Base-by-base conservation (phyloP, 768 basidiomycete species). In the Crucibulum laeve region DNA sequence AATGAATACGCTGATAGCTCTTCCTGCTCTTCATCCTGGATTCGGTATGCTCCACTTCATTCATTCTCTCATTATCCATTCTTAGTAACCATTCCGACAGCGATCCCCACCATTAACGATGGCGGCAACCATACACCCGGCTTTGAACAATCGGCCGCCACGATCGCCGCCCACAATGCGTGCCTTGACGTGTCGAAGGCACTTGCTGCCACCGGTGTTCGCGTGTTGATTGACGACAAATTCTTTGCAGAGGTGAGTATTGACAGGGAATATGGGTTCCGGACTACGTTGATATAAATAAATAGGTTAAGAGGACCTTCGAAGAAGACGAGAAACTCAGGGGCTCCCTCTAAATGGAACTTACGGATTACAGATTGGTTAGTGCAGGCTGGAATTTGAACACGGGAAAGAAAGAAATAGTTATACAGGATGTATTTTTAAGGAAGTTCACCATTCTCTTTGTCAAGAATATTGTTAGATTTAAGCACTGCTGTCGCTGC, bases 41-140 rank as follows among this genome's bases (percentile, higher is more conserved):
- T 90, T 84, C 53, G 76, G 83, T 80, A 49, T 10, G 64, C 48
- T n/a, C 18, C 46, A 6, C 40, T 45, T 33, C 22, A 15, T 51
- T 7, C 34, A 32, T 21, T 25, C 4, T 40, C 17, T 38, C 25
- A 37, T 18, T 8, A 28, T 13, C 25, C 22, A 45, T 46, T 38
- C 25, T 21, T 38, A 6, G 25, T 30, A 19, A 18, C 45, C 17
- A 14, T 18, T 26, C 10, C 22, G 3, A 23, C 24, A 89, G 88
- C 85, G 8, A 91, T 91, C 32, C 90, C 89, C 3, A 88, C 84
- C 0, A 68, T 79, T 17, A 57, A 65, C 0, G 71, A 80, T 50
- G 89, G 87, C 8, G 87, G 87, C 5, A 91, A 91, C 54, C 90
- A 91, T 52, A 91, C 90, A 0, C 64, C 63, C 2, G 80, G 66